phyloP scores from a whole-genome alignment of 306 rosid species.

The Acacia confusa region DNA sequence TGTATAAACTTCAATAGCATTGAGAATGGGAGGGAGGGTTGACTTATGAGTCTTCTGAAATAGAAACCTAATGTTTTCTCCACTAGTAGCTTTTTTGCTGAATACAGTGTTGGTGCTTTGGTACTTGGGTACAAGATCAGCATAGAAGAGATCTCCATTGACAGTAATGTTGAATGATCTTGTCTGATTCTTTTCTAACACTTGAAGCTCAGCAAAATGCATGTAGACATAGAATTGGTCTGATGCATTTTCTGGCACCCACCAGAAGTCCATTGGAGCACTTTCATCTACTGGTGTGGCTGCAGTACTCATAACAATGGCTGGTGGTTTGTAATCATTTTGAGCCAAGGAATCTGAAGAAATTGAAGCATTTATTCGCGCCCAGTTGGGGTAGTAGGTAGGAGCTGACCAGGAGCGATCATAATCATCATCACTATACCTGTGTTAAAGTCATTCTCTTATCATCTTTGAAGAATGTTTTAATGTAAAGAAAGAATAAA shows the following conservation, averaged over 20 bases:
- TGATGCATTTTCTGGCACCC: not conserved
- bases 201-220: constrained; percentile 38
- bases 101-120: rapidly evolving
- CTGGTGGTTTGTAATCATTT: constrained; percentile 17
- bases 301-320: constrained; percentile 34
- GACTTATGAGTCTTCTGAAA: too few relatives aligned
- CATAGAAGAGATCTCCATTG: not conserved
- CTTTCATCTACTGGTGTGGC: constrained; percentile 19
- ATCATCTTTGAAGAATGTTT: not conserved
- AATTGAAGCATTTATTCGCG: not conserved
- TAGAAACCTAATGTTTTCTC: too few relatives aligned
- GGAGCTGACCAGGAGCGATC: constrained; percentile 23
- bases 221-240: constrained; percentile 29
- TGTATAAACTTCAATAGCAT: too few relatives aligned
- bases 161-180: constrained; percentile 32
- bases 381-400: not conserved
- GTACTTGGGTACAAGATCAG: not conserved
- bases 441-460: constrained; percentile 2
- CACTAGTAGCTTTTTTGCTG: not conserved
- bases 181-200: constrained; percentile 21
- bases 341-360: not conserved
- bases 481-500: not conserved
- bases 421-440: constrained; percentile 35
- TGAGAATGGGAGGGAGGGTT: too few relatives aligned
- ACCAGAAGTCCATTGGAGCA: not conserved